Evolutionary conservation across 176 grass and related monocot genomes (phyloP), one percentile per base, ranked within the genome.

Genomic region (Tillandsia leiboldiana): DNA sequence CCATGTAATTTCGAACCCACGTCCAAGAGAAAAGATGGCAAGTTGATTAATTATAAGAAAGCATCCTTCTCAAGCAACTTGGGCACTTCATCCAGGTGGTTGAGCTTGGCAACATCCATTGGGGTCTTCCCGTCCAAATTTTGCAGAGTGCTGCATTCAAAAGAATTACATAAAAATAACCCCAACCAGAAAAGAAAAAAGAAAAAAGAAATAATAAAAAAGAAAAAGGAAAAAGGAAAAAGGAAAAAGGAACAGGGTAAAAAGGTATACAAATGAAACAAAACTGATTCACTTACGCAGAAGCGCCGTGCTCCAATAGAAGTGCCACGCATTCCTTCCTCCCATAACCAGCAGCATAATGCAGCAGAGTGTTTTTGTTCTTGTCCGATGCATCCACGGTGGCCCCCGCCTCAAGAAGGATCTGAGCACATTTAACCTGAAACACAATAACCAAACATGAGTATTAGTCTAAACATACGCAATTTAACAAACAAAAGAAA

Each of bases 1-100:
- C 3, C 29, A 33, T 33, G 29, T 33, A 5, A 33, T 5, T 33
- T 3, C 29, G 29, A 33, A 33, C 29, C 2, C 3, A 33, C 29
- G 5, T 4, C 29, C 29, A 33, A 33, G 29, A 33, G 29, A 33
- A 33, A 33, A 33, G 29, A 33, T 4, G 29, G 2, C 29, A 5
- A 33, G 3, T 33, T 33, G 29, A 33, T 33, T 33, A 61, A 69
- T 86, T 83, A 96, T 70, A 96, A 83, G 72, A 96, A 96, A 9
- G 75, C 87, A n/a, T 91, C 91, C 75, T 86, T 87, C 74, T 91
- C 91, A 18, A 96, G 82, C 68, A 96, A 74, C 87, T 96, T 96
- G 14, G 91, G 64, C 13, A 91, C 85, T 64, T 96, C 87, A 11
- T 86, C 82, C 72, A 91, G 91, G 50, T 74, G 88, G 74, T 96